These are phyloP conservation scores for Colletotrichum sp. DNA, from an alignment of 2,329 filamentous ascomycete species.

Conservation along the genomic window DNA sequence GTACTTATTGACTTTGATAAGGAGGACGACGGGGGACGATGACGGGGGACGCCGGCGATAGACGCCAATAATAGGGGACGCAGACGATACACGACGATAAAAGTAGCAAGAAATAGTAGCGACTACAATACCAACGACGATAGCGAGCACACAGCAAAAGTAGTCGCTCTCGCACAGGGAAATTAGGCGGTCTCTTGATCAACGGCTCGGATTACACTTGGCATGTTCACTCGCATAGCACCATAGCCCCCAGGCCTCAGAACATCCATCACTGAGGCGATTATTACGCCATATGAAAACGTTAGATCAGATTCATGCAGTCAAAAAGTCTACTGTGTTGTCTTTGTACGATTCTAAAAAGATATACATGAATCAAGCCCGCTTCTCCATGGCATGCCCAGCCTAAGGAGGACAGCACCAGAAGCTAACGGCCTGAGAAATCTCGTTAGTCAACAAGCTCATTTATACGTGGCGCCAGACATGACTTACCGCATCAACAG, in stretches of 20 bases:
- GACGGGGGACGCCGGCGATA: too few relatives aligned
- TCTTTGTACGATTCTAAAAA: background rate
- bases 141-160: too few relatives aligned
- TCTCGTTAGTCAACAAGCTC: background rate
- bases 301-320: background rate
- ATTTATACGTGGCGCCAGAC: too few relatives aligned
- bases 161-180: accelerated
- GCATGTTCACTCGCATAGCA: background rate
- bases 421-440: background rate
- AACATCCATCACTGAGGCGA: background rate
- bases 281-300: background rate
- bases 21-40: too few relatives aligned
- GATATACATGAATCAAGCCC: background rate
- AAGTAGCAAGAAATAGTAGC: too few relatives aligned
- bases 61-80: too few relatives aligned
- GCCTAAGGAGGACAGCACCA: background rate
- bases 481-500: background rate
- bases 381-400: accelerated
- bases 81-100: too few relatives aligned
- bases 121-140: too few relatives aligned
- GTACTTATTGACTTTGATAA: too few relatives aligned
- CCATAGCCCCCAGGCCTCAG: accelerated
- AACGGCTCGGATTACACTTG: background rate
- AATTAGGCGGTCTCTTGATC: background rate
- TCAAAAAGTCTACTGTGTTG: accelerated